Percentiles rank a stretch among this genome's conserved stretches.
Evolutionary conservation across 805 yeast genomes (phyloP).

Genomic region (Cyberlindnera misumaiensis): DNA sequence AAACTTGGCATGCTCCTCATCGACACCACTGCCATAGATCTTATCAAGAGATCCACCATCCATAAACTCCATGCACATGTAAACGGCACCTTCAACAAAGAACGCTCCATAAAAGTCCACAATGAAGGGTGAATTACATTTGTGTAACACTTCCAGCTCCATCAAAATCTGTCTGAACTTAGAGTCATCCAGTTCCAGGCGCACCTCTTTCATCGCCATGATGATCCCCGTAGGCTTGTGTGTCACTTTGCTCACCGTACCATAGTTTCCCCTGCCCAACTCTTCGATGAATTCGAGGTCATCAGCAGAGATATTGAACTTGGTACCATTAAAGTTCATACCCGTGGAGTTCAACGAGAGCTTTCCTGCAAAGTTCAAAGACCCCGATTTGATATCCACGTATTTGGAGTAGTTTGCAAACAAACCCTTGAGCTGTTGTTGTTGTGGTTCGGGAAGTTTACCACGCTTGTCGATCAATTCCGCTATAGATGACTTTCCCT

Average conservation of each 20-base stretch:
- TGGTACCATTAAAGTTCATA: slow-evolving; percentile 83
- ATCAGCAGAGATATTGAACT: slow-evolving; percentile 79
- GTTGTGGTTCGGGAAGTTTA: slow-evolving; percentile 16
- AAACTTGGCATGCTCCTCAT: slow-evolving; percentile 73
- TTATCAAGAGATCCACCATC: slow-evolving; percentile 93
- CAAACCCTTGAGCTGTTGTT: slow-evolving; percentile 41
- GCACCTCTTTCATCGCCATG: slow-evolving; percentile 97
- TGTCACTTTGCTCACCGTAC: slow-evolving; percentile 86
- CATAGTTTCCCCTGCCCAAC: slow-evolving; percentile 93
- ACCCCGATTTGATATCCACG: slow-evolving; percentile 87
- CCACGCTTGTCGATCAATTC: slow-evolving; percentile 21
- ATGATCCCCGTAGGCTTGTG: slow-evolving; percentile 88
- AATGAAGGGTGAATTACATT: slow-evolving; percentile 82
- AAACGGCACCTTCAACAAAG: slow-evolving; percentile 95
- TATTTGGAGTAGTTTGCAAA: slow-evolving; percentile 84
- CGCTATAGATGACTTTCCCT: slow-evolving; percentile 13
- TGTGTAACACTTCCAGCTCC: slow-evolving; percentile 93
- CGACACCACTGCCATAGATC: slow-evolving; percentile 66
- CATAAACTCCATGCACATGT: slow-evolving; percentile 98
- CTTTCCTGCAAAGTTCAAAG: slow-evolving; percentile 87
- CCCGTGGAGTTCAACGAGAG: slow-evolving; percentile 90
- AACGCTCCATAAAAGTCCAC: slow-evolving; percentile 98
- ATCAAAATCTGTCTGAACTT: slow-evolving; percentile 89
- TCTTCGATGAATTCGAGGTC: slow-evolving; percentile 80
- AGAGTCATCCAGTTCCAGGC: slow-evolving; percentile 88